Evolutionary conservation across 352 stramenopile genomes (phyloP), one percentile per base, ranked within the genome.

Genomic region (Thraustochytrium sp.): DNA sequence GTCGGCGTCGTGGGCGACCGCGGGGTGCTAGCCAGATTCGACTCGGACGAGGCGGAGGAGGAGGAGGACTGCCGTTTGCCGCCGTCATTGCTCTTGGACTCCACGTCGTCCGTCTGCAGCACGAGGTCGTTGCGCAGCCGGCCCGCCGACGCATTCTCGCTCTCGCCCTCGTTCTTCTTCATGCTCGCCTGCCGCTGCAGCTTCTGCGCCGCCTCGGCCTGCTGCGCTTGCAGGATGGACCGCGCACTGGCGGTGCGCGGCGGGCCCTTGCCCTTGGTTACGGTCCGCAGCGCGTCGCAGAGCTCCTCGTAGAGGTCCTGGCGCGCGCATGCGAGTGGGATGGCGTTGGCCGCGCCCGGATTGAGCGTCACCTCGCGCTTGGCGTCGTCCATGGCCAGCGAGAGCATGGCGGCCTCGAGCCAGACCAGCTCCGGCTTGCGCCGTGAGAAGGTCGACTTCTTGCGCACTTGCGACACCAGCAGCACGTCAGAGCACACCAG

Each of bases 401-500:
- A 16, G 16, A 80, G 68, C 13, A 23, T 53, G 23, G 16, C 68
- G 34, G 53, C n/a, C 38, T 46, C 48, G 44, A 80, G 1, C 68
- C 42, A 63, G n/a, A 34, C 5, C 0, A 80, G 42, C 51, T 80
- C 68, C n/a, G 48, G 31, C 68, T 80, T 80, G 48, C 53, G 48
- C 49, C 68, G 26, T 8, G 68, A 80, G 29, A 80, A 80, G 23
- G 68, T 80, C 2, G 68, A 80, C 68, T 80, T 80, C 51, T 80
- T 80, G 9, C 53, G 48, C 53, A 65, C 21, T 42, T 80, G 68
- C 53, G 68, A 80, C n/a, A 80, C 21, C 13, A 80, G 23, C 42
- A 80, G n/a, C 11, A 51, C 40, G 68, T 80, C 68, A 2, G 68
- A 65, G 68, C 68, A 80, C 44, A 80, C 68, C n/a, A 80, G 68